Percentiles rank a stretch among this genome's conserved stretches.
These are phyloP conservation scores for Phytopythium sindhum DNA, from an alignment of 352 stramenopile species.

Conservation along the genomic window DNA sequence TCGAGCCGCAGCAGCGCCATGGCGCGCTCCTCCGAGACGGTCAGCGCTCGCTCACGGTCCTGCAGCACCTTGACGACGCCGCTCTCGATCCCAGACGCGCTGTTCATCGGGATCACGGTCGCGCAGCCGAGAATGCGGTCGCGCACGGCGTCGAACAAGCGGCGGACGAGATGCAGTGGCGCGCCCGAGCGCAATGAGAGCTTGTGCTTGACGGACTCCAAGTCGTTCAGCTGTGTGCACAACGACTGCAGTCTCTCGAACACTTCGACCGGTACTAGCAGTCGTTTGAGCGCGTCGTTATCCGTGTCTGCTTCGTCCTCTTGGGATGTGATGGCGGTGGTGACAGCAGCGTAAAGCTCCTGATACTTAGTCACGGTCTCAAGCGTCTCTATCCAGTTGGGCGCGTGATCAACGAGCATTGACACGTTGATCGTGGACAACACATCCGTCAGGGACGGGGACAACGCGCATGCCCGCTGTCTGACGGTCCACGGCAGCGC, in stretches of 20 bases:
- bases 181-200: conserved; percentile 1
- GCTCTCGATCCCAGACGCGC: not conserved
- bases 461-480: not conserved
- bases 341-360: not conserved
- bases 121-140: not conserved
- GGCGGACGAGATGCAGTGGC: not conserved
- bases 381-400: not conserved
- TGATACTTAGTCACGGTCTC: not conserved
- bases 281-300: not conserved
- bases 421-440: not conserved
- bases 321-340: not conserved
- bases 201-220: conserved; percentile 3
- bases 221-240: not conserved
- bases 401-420: not conserved
- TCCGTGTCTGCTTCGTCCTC: not conserved
- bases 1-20: not conserved
- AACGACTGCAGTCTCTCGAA: not conserved
- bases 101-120: not conserved
- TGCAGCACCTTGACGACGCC: conserved; percentile 4
- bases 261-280: not conserved
- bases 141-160: not conserved
- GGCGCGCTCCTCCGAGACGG: not conserved
- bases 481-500: not conserved
- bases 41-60: not conserved
- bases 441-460: not conserved